These are phyloP conservation scores for Salvia hispanica DNA, from an alignment of 257 asterid genomes.

Conservation along the genomic window DNA sequence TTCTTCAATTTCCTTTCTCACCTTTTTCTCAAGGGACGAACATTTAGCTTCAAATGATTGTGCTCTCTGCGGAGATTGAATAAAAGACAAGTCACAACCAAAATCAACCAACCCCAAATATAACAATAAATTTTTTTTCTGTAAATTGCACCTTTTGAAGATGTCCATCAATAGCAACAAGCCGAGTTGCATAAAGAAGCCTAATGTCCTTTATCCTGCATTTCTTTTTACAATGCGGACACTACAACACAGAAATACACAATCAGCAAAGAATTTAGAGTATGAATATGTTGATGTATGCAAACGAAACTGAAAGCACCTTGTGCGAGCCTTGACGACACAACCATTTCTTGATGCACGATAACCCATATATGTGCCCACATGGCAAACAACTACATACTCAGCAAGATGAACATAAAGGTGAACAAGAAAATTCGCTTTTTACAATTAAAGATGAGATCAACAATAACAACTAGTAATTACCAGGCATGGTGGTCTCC, in stretches of 20 bases:
- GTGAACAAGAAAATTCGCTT: neutral
- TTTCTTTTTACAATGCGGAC: conserved; percentile 88
- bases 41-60: conserved; percentile 66
- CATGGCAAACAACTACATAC: conserved; percentile 83
- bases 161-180: conserved; percentile 65
- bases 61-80: conserved; percentile 55
- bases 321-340: conserved; percentile 57
- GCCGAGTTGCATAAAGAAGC: conserved; percentile 67
- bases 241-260: conserved; percentile 43
- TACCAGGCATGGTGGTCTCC: conserved; percentile 85
- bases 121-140: neutral
- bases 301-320: conserved; percentile 42
- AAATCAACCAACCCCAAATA: conserved; percentile 18
- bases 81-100: conserved; percentile 17
- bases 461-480: conserved; percentile 1
- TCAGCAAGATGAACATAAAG: conserved; percentile 19
- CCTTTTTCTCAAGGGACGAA: conserved; percentile 67
- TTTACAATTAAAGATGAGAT: neutral
- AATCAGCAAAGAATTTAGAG: conserved; percentile 8
- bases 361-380: conserved; percentile 80
- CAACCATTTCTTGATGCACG: conserved; percentile 91
- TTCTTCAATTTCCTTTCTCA: conserved; percentile 33
- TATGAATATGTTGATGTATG: conserved; percentile 15
- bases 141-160: conserved; percentile 69
- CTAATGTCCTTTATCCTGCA: conserved; percentile 69